phyloP scores from a whole-genome alignment of 768 basidiomycete genomes.

The Mycena albidolilacea region DNA sequence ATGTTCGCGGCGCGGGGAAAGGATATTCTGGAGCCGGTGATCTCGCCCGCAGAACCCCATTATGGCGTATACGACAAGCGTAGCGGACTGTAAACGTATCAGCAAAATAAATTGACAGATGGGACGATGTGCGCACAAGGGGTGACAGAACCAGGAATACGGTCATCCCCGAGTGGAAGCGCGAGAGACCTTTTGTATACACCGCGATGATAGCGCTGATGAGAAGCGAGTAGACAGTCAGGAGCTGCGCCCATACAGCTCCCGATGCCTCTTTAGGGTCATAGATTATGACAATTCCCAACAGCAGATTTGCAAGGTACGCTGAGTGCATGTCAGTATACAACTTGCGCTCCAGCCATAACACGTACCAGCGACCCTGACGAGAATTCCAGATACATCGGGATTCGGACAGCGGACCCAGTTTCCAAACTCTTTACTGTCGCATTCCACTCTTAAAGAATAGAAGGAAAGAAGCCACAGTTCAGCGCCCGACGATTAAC shows the following conservation, averaged over 20 bases:
- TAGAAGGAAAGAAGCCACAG: not conserved
- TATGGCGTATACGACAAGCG: conserved; percentile 10
- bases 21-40: conserved; percentile 10
- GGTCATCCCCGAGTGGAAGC: conserved; percentile 18
- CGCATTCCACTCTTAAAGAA: conserved; percentile 19
- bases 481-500: not conserved
- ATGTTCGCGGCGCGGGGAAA: not conserved
- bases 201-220: conserved; percentile 16
- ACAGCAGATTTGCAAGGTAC: conserved; percentile 23
- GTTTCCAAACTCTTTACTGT: not conserved
- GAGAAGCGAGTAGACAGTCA: conserved; percentile 23
- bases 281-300: conserved; percentile 21
- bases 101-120: not conserved
- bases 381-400: conserved; percentile 27
- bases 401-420: conserved; percentile 15
- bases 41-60: not conserved
- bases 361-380: conserved; percentile 20
- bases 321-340: conserved; percentile 5
- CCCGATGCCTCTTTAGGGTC: conserved; percentile 9
- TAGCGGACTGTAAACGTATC: conserved; percentile 1
- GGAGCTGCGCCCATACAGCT: conserved; percentile 23
- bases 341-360: not conserved
- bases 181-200: not conserved
- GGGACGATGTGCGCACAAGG: not conserved
- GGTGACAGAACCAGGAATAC: conserved; percentile 22